These are phyloP conservation scores for Geranium brycei DNA, from an alignment of 345 rosid genomes.

Conservation along the genomic window DNA sequence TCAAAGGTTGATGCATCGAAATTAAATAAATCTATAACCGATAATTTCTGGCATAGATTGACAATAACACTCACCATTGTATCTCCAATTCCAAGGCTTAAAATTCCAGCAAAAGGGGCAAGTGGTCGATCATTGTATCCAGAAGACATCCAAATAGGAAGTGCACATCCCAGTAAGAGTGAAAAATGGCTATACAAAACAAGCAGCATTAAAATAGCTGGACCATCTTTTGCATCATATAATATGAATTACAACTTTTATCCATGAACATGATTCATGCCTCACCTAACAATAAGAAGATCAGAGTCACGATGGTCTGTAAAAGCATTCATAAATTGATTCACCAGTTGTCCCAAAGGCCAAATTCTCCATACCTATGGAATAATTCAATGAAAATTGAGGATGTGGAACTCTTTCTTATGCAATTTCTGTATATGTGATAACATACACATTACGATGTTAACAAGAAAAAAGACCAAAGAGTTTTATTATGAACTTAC, in stretches of 20 bases:
- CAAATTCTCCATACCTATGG: slow-evolving; percentile 79
- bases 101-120: slow-evolving; percentile 88
- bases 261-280: slow-evolving; percentile 1
- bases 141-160: slow-evolving; percentile 96
- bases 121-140: slow-evolving; percentile 90
- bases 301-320: slow-evolving; percentile 96
- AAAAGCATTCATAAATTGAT: slow-evolving; percentile 89
- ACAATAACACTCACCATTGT: slow-evolving; percentile 57
- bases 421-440: neutral
- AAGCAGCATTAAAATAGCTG: slow-evolving; percentile 1
- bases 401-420: neutral
- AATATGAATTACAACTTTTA: slow-evolving; percentile 2
- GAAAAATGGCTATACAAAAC: slow-evolving; percentile 65
- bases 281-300: slow-evolving; percentile 76
- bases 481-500: slow-evolving; percentile 31
- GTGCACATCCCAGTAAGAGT: slow-evolving; percentile 83
- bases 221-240: neutral
- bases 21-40: neutral
- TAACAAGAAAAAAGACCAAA: slow-evolving; percentile 1
- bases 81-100: slow-evolving; percentile 98
- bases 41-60: neutral
- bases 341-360: slow-evolving; percentile 62
- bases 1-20: neutral
- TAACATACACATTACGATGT: neutral
- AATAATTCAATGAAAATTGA: slow-evolving; percentile 11